Evolutionary conservation across 805 yeast species (phyloP), one percentile per base, ranked within the genome.

Genomic region (Helenozyma rhizophorensis): DNA sequence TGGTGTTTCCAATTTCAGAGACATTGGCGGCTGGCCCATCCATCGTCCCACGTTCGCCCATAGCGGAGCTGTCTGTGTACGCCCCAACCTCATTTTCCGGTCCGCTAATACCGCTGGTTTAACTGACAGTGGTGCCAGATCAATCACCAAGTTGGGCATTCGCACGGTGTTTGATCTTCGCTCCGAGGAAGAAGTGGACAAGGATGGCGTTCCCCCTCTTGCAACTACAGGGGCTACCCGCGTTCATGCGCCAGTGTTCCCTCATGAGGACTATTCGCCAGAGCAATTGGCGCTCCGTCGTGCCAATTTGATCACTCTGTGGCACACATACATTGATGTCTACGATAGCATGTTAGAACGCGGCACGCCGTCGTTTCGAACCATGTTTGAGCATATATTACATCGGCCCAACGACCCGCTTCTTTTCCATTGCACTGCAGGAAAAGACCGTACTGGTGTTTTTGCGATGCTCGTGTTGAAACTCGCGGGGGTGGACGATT

Each of bases 371-470:
- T 62, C 75, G 4, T 80, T 72, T 50, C 65, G 60, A 28, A 51
- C 53, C 7, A 68, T 85, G 21, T 74, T 84, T 46, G 54, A 60
- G 28, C 74, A 65, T 47, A 60, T 86, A 28, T 62, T 78, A 28
- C 85, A 81, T 36, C 62, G 59, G 14, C 71, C 74, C 2, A 39
- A 47, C 13, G 28, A 19, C 14, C 64, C 68, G 6, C 59, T 86
- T 37, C 56, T 81, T 8, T 75, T 79, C 54, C 90, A 84, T 51
- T 86, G 95, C 58, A 76, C 89, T 4, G 90, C 90, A 1, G 95
- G 95, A 2, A 86, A 85, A 54, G 95, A 86, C 53, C 70, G 95
- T 27, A 85, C 95, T 0, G 95, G 95, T 0, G 67, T 84, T 10
- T 52, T 83, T 42, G 72, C 80, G 2, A 83, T 86, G 78, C 54